A percentile compares a stretch with the other conserved stretches of the same genome.
phyloP scores from a whole-genome alignment of 768 basidiomycete species.

The Saitozyma podzolica region DNA sequence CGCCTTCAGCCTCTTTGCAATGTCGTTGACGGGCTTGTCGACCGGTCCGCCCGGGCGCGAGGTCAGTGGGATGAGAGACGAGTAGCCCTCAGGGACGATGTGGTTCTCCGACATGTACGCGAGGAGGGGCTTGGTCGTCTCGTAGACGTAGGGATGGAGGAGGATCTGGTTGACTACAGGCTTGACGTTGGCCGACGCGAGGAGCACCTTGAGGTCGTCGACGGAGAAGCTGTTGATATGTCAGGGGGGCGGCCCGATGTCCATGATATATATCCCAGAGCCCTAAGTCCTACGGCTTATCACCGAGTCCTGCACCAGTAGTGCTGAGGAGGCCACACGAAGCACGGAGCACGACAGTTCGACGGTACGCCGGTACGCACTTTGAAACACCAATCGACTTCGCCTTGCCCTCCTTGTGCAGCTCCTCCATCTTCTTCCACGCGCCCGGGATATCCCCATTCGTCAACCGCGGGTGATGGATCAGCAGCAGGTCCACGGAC shows the following conservation, averaged over 20 bases:
- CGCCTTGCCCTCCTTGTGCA: conserved; percentile 25
- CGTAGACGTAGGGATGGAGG: conserved; percentile 26
- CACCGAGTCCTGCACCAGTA: background rate
- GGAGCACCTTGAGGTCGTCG: conserved; percentile 21
- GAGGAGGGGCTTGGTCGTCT: conserved; percentile 9
- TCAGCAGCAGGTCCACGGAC: conserved; percentile 34
- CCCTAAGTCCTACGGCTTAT: background rate
- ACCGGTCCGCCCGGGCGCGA: conserved; percentile 13
- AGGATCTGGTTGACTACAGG: conserved; percentile 37
- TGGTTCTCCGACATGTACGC: conserved; percentile 17
- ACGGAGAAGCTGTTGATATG: conserved; percentile 19
- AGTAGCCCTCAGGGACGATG: conserved; percentile 28
- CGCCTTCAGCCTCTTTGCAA: conserved; percentile 14
- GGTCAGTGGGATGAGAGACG: conserved; percentile 27
- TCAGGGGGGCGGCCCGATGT: background rate
- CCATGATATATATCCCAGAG: too few species aligned
- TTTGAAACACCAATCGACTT: conserved; percentile 36
- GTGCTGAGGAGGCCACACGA: too few species aligned
- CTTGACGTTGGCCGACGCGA: conserved; percentile 14
- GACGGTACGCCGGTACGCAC: conserved; percentile 14
- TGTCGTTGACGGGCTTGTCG: conserved; percentile 17
- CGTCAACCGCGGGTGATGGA: conserved; percentile 23
- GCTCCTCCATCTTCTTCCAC: conserved; percentile 32
- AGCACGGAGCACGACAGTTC: background rate
- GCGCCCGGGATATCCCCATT: conserved; percentile 27